phyloP scores from a whole-genome alignment of 805 yeast genomes.

The Kluyveromyces dobzhanskii region DNA sequence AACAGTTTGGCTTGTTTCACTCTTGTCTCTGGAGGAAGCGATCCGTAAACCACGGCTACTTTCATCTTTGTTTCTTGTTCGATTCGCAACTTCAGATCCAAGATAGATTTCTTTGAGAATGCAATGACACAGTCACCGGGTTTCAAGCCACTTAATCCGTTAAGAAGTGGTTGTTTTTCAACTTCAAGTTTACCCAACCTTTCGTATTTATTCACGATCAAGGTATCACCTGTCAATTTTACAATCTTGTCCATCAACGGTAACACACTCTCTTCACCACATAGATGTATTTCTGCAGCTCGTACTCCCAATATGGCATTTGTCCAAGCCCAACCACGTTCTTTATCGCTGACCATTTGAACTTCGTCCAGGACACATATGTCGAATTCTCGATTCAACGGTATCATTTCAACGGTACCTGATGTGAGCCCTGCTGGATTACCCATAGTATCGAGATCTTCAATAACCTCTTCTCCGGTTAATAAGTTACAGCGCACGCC shows the following conservation, averaged over 20 bases:
- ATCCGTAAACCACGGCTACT: slow-evolving; percentile 91
- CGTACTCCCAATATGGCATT: slow-evolving; percentile 78
- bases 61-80: slow-evolving; percentile 53
- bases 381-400: slow-evolving; percentile 59
- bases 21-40: slow-evolving; percentile 91
- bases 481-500: slow-evolving; percentile 70
- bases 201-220: slow-evolving; percentile 61
- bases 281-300: slow-evolving; percentile 80
- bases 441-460: slow-evolving; percentile 61
- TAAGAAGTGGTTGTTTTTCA: slow-evolving; percentile 33
- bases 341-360: slow-evolving; percentile 79
- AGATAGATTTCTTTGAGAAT: slow-evolving; percentile 67
- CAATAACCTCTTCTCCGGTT: slow-evolving; percentile 92
- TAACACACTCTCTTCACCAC: slow-evolving; percentile 90
- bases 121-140: slow-evolving; percentile 88
- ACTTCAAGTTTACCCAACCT: slow-evolving; percentile 67
- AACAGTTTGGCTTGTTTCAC: slow-evolving; percentile 73
- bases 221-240: slow-evolving; percentile 67
- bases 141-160: slow-evolving; percentile 23
- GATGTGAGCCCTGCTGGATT: slow-evolving; percentile 67
- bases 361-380: slow-evolving; percentile 92
- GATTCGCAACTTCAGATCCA: slow-evolving; percentile 59
- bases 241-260: slow-evolving; percentile 53
- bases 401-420: slow-evolving; percentile 92
- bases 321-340: slow-evolving; percentile 93